Base-by-base conservation (phyloP, 2,329 filamentous ascomycete species). In the Chaetomiaceae sp. region DNA sequence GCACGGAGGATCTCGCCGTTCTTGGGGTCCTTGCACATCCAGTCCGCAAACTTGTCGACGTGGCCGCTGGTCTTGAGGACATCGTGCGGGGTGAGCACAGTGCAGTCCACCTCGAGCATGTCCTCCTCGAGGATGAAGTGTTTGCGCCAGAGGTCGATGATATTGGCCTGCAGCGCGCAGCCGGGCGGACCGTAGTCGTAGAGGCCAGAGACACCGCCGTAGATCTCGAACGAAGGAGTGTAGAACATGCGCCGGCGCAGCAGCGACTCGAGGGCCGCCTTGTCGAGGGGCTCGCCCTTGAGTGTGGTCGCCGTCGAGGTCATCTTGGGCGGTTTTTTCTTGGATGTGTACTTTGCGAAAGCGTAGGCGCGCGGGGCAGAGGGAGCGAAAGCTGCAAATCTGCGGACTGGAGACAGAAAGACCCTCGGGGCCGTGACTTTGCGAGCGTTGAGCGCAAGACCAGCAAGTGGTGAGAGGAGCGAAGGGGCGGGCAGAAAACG, bases 1-100 rank as follows among this genome's bases (percentile, higher is more conserved):
- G 94, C 91, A 63, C 94, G 85, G 69, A 99, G 84, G 67, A 96
- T 96, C 72, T 99, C 94, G 69, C 94, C 94, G 65, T 87, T 96
- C 80, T 95, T 95, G 59, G 92, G 90, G 72, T 99, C 94, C 74
- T 95, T 96, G 84, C 89, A 96, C 91, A 97, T 96, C 89, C 89
- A 97, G 72, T 97, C 92, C 72, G 90, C 88, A 68, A 97, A 97
- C 73, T 95, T 95, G 72, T 96, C 92, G 61, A 97, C 94, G 75
- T 99, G 94, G 60, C 94, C 94, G 70, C 84, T 89, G 50, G 92
- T 96, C 81, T 97, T 95, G 67, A 99, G 82, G 34, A 99, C 89
- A 44, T 94, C 88, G 66, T 94, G 84, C 31, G 94, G 94, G 37
- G 94, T 99, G 67, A 99, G 74, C 74, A 92, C 94, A 36, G 89